phyloP scores from a whole-genome alignment of 108 stramenopile genomes.

The Nitzschia palea region DNA sequence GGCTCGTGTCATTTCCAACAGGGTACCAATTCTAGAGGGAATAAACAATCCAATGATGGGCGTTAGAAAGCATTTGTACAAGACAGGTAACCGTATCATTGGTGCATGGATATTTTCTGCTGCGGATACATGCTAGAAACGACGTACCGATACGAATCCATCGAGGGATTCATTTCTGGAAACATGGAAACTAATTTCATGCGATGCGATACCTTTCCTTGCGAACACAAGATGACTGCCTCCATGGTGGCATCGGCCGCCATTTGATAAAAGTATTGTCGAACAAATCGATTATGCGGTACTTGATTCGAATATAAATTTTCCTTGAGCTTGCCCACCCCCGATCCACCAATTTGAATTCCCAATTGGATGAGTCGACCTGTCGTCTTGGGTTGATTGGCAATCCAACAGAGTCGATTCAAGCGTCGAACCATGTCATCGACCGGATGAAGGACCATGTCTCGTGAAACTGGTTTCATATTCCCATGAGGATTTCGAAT shows the following conservation, averaged over 20 bases:
- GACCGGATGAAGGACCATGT: conserved; percentile 40
- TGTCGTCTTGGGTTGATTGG: conserved; percentile 59
- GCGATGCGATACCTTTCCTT: conserved; percentile 66
- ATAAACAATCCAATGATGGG: neutral
- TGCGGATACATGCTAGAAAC: no score
- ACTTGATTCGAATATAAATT: conserved; percentile 85
- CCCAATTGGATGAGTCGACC: conserved; percentile 83
- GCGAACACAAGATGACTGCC: conserved; percentile 67
- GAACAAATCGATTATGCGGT: conserved; percentile 84
- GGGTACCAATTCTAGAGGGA: conserved; percentile 62
- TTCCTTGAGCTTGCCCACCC: conserved; percentile 54
- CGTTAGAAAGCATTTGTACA: no score
- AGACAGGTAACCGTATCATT: no score
- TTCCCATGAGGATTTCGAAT: conserved; percentile 8
- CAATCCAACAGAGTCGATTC: conserved; percentile 70
- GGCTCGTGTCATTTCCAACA: conserved; percentile 71
- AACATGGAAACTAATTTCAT: conserved; percentile 80
- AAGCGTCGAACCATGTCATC: conserved; percentile 74
- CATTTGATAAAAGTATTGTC: conserved; percentile 82
- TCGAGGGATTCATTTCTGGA: conserved; percentile 87
- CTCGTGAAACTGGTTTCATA: conserved; percentile 34
- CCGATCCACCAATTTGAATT: conserved; percentile 67
- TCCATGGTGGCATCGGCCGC: conserved; percentile 68
- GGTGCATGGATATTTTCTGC: no score
- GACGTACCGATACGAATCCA: conserved; percentile 76